Base-by-base conservation (phyloP, 129 eudicot genomes). In the Silybum marianum region DNA sequence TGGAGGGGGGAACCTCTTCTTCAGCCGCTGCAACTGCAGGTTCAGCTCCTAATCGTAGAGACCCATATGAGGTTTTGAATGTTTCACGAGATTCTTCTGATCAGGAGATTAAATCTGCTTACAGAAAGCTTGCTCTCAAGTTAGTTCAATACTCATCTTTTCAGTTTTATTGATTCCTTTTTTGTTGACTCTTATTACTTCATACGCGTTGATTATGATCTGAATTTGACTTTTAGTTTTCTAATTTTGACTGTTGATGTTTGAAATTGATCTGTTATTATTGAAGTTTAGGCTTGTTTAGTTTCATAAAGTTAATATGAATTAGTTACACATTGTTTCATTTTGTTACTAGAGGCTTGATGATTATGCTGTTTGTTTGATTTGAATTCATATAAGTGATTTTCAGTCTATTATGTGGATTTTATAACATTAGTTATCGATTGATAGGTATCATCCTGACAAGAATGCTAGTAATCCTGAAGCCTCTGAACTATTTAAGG, bases 111-210 rank as follows among this genome's bases (percentile, higher is more conserved):
- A 95, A 95, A 82, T 92, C 94, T 72, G 93, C 98, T 83, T 95
- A 95, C 79, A 75, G 98, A 83, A 95, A 90, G 87, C 98, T 95
- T 75, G 98, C 98, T 74, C 97, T 95, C 88, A 95, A 95, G 98
- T 95, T 86, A 78, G 91, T 81, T 44, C n/a, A n/a, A n/a, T n/a
- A n/a, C n/a, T n/a, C n/a, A n/a, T n/a, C n/a, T n/a, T n/a, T n/a
- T n/a, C n/a, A n/a, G n/a, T n/a, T n/a, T n/a, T n/a, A n/a, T n/a
- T n/a, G n/a, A n/a, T n/a, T n/a, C n/a, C n/a, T n/a, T n/a, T n/a
- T n/a, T n/a, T n/a, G n/a, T n/a, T 28, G 18, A 44, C 2, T 9
- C 3, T 40, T 2, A 74, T 2, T 46, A 11, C 9, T 78, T 32
- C 36, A 32, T 32, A 32, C 36, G 36, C 36, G 5, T 32, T 32